A percentile compares a stretch with the other conserved stretches of the same genome.
phyloP scores from a whole-genome alignment of 345 rosid genomes.

The Salix udensis region DNA sequence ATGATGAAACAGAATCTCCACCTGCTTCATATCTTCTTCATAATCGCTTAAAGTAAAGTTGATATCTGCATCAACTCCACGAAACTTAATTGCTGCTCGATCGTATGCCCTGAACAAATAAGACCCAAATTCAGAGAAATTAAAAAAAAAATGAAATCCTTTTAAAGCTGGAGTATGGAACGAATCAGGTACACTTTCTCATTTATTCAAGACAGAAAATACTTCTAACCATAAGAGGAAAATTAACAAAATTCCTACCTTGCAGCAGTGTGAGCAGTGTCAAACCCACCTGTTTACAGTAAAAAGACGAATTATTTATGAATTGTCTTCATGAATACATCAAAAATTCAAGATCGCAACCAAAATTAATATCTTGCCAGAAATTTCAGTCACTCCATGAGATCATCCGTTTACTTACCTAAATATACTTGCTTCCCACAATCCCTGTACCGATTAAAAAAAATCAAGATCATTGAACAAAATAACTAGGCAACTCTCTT shows the following conservation, averaged over 20 bases:
- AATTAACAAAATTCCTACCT: constrained; percentile 1
- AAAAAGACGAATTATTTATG: neutral
- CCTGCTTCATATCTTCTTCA: constrained; percentile 30
- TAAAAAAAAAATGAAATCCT: neutral
- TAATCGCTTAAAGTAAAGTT: constrained; percentile 24
- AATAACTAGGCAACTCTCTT: neutral
- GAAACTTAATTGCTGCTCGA: constrained; percentile 32
- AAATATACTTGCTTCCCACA: constrained; percentile 36
- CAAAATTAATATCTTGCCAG: neutral
- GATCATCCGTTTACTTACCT: constrained; percentile 14
- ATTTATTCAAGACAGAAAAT: neutral
- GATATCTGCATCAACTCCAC: constrained; percentile 32
- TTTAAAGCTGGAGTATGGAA: neutral
- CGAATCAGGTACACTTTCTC: neutral
- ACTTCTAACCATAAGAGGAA: neutral
- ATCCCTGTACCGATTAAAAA: constrained; percentile 19
- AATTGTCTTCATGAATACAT: neutral
- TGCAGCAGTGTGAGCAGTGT: constrained; percentile 28
- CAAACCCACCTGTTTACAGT: constrained; percentile 26
- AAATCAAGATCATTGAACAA: neutral
- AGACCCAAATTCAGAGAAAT: neutral
- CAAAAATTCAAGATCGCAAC: neutral
- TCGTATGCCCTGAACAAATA: constrained; percentile 24
- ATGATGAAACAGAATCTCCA: neutral
- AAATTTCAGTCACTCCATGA: neutral